phyloP scores from a whole-genome alignment of 805 yeast species.

The Clavispora santaluciae region DNA sequence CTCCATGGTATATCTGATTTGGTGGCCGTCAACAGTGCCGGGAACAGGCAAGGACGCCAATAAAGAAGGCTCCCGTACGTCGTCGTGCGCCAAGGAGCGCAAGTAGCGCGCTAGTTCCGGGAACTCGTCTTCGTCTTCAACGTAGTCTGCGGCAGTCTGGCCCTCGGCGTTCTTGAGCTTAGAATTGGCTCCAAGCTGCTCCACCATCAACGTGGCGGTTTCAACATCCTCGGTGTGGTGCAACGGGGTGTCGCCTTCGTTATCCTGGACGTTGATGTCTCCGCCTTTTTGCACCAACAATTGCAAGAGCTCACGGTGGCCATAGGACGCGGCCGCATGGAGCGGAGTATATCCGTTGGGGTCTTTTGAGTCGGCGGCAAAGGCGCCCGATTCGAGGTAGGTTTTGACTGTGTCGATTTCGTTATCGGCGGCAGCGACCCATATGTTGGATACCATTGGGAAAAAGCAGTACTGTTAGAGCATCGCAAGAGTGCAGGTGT shows the following conservation, averaged over 20 bases:
- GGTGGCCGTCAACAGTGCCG: conserved; percentile 41
- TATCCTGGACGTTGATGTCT: conserved; percentile 74
- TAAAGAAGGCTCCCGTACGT: conserved; percentile 16
- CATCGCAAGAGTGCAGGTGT: conserved; percentile 1
- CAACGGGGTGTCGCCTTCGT: conserved; percentile 92
- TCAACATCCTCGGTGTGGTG: conserved; percentile 78
- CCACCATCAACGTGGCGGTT: conserved; percentile 64
- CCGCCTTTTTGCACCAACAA: conserved; percentile 62
- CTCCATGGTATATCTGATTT: conserved; percentile 55
- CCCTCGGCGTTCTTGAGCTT: conserved; percentile 66
- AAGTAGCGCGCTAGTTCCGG: conserved; percentile 73
- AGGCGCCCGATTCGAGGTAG: conserved; percentile 45
- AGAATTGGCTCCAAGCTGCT: conserved; percentile 63
- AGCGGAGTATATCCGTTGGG: conserved; percentile 94
- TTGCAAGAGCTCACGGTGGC: conserved; percentile 63
- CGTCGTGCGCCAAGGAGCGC: conserved; percentile 35
- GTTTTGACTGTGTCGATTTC: conserved; percentile 54
- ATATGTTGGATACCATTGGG: conserved; percentile 58
- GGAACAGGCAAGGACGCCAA: conserved; percentile 30
- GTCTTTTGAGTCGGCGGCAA: conserved; percentile 71
- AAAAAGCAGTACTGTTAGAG: neutral
- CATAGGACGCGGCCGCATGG: conserved; percentile 96
- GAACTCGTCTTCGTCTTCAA: conserved; percentile 80
- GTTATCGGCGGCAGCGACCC: conserved; percentile 95
- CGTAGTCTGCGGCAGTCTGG: conserved; percentile 64